Base-by-base conservation (phyloP, 208 protist species). In the Wallacemonas sp. region DNA sequence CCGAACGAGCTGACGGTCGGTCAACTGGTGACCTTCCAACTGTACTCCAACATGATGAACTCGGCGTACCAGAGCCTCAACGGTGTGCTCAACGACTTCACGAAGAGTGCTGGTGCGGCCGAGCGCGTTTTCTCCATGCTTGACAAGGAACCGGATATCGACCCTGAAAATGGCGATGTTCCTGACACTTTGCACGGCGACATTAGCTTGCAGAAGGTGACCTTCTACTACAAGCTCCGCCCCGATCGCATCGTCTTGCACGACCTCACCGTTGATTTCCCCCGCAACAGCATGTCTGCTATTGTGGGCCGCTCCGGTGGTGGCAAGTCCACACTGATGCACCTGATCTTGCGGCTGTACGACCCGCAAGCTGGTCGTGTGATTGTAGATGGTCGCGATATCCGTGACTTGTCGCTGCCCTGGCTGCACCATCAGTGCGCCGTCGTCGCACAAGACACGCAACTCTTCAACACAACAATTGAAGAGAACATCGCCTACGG, bases 371-470 rank as follows among this genome's bases (percentile, higher is more conserved):
- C 73, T 21, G 76, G 73, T 24, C 58, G 66, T 36, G 54, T 85
- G 11, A 19, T 69, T n/a, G 49, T 85, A 17, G 70, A 81, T 24
- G 66, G 69, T 0, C 71, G 56, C 60, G 63, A 72, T 47, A 59
- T 81, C n/a, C 68, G 63, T 38, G 66, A 66, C 42, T n/a, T 85
- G 15, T 70, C 64, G 2, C 62, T 81, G 21, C 38, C 54, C 14
- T 80, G 70, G 46, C 75, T 75, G 72, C 79, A 79, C 58, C 70
- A 78, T 21, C 74, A 82, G 14, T 80, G 99, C 14, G 76, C 90
- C n/a, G 98, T 99, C 41, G 99, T 99, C 59, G 98, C 98, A 27
- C 98, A 99, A 79, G 96, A 98, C 75, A 96, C 97, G 15, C 73
- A 98, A n/a, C 72, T 99, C 33, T 98, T 99, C 75, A 75, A 77